A percentile compares a stretch with the other conserved stretches of the same genome.
Conservation (phyloP, 208 protist species). For the Trypanosoma cruzi region DNA sequence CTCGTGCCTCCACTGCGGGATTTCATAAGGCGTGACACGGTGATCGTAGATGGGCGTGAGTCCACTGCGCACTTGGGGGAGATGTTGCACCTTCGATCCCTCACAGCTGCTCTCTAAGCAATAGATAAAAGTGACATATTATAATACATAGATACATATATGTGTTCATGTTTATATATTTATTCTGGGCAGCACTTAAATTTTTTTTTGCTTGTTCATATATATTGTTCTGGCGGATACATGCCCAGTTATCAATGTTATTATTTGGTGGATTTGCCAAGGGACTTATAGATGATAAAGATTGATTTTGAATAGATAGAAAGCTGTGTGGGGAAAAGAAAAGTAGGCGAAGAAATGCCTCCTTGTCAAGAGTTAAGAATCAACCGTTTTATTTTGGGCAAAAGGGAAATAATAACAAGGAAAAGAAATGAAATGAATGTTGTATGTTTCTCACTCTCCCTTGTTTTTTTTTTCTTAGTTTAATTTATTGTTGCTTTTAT, state of each 20-base stretch:
- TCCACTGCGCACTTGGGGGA: slow-evolving; percentile 70
- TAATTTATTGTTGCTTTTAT: not conserved
- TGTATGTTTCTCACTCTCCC: too few relatives aligned
- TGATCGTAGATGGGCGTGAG: slow-evolving; percentile 66
- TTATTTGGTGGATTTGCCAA: not conserved
- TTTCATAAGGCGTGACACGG: slow-evolving; percentile 40
- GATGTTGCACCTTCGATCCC: slow-evolving; percentile 75
- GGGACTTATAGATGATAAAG: not conserved
- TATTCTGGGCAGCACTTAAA: not conserved
- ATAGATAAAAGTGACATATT: slow-evolving; percentile 9
- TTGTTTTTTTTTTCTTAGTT: too few relatives aligned
- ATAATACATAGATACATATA: slow-evolving; percentile 3
- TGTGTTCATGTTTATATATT: not conserved
- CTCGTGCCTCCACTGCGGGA: slow-evolving; percentile 41
- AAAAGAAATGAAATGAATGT: too few relatives aligned
- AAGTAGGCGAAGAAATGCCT: not conserved
- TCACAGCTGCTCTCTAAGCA: slow-evolving; percentile 20
- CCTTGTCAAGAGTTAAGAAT: not conserved
- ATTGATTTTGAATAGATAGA: not conserved
- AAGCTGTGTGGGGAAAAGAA: not conserved
- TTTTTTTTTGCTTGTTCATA: not conserved
- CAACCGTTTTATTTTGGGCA: not conserved
- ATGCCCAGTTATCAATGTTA: not conserved
- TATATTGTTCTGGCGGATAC: not conserved
- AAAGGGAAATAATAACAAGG: not conserved